Percentiles rank a stretch among this genome's conserved stretches.
phyloP scores from a whole-genome alignment of 257 asterid species.

The Osmanthus fragrans region DNA sequence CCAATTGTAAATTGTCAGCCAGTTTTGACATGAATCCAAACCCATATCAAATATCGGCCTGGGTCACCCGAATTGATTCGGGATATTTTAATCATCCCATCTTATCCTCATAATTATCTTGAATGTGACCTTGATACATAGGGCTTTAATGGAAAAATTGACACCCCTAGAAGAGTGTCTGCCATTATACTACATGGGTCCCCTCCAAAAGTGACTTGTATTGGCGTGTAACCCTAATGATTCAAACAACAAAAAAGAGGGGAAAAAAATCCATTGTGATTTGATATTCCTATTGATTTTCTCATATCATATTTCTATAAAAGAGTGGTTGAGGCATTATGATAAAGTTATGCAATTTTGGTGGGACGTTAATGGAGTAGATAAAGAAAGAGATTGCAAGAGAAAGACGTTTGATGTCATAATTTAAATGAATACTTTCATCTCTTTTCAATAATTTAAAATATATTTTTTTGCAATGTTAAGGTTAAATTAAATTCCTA shows the following conservation, averaged over 20 bases:
- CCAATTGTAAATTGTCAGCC: no score
- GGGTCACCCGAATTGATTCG: no score
- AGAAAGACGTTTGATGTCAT: background rate
- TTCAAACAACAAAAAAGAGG: background rate
- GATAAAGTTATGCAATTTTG: constrained; percentile 43
- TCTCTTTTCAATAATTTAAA: background rate
- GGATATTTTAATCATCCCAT: no score
- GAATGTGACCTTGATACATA: no score
- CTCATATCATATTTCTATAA: constrained; percentile 6
- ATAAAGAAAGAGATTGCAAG: constrained; percentile 22
- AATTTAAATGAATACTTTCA: background rate
- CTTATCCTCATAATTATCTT: no score
- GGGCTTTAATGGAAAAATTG: background rate
- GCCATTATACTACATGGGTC: constrained; percentile 16
- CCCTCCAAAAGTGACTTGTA: constrained; percentile 12
- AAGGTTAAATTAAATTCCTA: background rate
- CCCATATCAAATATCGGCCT: no score
- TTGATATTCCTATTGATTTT: constrained; percentile 26
- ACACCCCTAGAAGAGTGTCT: constrained; percentile 16
- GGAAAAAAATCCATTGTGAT: constrained; percentile 14
- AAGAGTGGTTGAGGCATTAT: constrained; percentile 47
- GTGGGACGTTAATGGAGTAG: constrained; percentile 35
- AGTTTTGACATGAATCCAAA: no score
- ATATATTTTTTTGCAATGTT: background rate
- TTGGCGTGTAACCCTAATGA: constrained; percentile 33